phyloP scores from a whole-genome alignment of 192 early-diverging fungal species.

The Podila clonocystis region DNA sequence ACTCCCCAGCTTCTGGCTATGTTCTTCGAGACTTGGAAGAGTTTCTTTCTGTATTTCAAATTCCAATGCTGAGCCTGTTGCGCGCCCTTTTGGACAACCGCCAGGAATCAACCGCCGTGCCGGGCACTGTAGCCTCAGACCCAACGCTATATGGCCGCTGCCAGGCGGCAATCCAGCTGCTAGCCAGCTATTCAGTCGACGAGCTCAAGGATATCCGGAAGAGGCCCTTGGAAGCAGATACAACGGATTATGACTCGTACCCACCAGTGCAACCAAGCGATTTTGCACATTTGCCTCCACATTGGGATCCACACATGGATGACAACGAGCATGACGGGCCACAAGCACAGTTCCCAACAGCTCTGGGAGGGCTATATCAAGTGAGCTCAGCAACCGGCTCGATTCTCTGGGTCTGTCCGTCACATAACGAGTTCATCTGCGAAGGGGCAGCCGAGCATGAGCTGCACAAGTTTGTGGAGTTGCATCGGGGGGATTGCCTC shows the following conservation, averaged over 20 bases:
- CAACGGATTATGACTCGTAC: not conserved
- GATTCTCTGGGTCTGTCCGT: constrained; percentile 22
- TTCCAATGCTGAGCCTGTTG: constrained; percentile 29
- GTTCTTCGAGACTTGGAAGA: constrained; percentile 4
- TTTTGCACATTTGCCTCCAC: not conserved
- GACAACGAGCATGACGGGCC: not conserved
- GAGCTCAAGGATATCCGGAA: not conserved
- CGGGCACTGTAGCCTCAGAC: not conserved
- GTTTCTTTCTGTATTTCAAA: constrained; percentile 1
- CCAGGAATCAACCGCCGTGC: not conserved
- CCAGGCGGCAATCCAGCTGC: not conserved
- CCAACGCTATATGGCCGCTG: constrained; percentile 3
- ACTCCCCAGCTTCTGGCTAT: not conserved
- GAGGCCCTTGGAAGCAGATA: not conserved
- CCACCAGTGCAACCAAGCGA: not conserved
- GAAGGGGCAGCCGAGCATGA: not conserved
- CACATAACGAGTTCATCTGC: constrained; percentile 18
- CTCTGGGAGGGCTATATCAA: not conserved
- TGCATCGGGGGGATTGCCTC: constrained; percentile 11
- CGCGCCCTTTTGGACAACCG: constrained; percentile 13
- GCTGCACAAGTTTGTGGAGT: constrained; percentile 14
- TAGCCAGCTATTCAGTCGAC: not conserved
- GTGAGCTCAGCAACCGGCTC: not conserved
- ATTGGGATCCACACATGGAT: not conserved
- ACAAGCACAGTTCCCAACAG: not conserved